Evolutionary conservation across 352 stramenopile genomes (phyloP), one percentile per base, ranked within the genome.

Genomic region (Phytophthora kernoviae): DNA sequence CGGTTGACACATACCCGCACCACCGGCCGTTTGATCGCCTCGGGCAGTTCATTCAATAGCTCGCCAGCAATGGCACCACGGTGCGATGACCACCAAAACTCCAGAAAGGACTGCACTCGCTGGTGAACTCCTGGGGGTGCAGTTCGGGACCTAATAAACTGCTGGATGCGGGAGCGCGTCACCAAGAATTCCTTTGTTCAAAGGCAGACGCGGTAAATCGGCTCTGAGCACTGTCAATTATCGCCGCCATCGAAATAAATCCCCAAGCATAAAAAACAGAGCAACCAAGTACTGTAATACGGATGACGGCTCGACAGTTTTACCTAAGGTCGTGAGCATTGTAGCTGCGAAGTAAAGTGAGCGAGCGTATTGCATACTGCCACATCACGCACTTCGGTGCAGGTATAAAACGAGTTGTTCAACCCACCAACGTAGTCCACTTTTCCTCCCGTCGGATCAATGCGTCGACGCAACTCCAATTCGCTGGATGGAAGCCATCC

Each of bases 81-180:
- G 44, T 90, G 80, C 0, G 70, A 79, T 8, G 69, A 83, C 80
- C 80, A 90, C 80, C 80, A 90, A 59, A 87, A 90, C 22, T 90
- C 80, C 6, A 90, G 47, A 41, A 88, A 90, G 1, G 77, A 73
- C 34, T 84, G 75, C 0, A 84, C 80, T 0, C 77, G 77, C 20
- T 81, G 75, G 20, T 87, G 65, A 37, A 90, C 68, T 1, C 65
- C 62, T 0, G 72, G 1, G 1, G 80, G 77, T 0, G 71, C 77
- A 9, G 64, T 78, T 34, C 83, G 65, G 1, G 70, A 81, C 9
- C 64, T 69, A 15, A 90, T 61, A 39, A 90, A 90, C 24, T 67
- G 51, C 39, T 87, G 73, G 11, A 90, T 79, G 11, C 75, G 65
- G 1, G 80, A 73, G 0, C 77, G 73, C 0, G 65, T 85, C 1